Evolutionary conservation across 2,329 filamentous ascomycete species (phyloP).

Genomic region (Cercospora zeae-maydis): DNA sequence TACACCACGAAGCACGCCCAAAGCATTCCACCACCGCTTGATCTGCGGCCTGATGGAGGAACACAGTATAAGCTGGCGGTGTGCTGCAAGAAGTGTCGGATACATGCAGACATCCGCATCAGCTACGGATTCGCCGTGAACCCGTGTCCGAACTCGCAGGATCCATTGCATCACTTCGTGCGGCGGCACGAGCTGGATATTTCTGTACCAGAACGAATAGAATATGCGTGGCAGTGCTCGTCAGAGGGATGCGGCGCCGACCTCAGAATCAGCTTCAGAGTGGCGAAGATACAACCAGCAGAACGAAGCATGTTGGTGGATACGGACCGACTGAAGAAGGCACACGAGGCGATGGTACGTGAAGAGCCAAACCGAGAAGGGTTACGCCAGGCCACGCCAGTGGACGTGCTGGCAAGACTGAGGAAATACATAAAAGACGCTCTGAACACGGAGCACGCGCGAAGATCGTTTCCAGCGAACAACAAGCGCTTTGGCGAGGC

Average conservation of each 20-base stretch:
- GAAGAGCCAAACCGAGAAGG: conserved; percentile 54
- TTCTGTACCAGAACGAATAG: conserved; percentile 34
- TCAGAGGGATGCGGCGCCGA: conserved; percentile 53
- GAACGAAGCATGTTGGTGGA: conserved; percentile 55
- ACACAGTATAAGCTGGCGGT: conserved; percentile 57
- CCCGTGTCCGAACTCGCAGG: conserved; percentile 48
- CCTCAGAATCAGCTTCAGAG: conserved; percentile 52
- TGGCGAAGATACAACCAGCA: conserved; percentile 50
- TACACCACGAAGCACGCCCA: conserved; percentile 57
- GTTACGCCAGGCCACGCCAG: conserved; percentile 48
- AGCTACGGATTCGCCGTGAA: conserved; percentile 43
- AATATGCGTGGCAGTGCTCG: conserved; percentile 56
- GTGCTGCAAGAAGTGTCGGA: conserved; percentile 59
- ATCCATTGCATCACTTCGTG: conserved; percentile 60
- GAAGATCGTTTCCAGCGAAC: conserved; percentile 53
- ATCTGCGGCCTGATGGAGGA: conserved; percentile 38
- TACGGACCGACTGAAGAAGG: conserved; percentile 47
- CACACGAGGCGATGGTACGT: conserved; percentile 53
- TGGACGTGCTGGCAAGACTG: conserved; percentile 56
- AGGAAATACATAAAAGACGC: conserved; percentile 60
- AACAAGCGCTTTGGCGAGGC: conserved; percentile 64
- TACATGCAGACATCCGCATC: conserved; percentile 58
- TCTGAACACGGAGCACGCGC: conserved; percentile 48
- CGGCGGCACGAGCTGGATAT: conserved; percentile 19
- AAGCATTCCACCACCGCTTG: conserved; percentile 47